Conservation (phyloP, 805 yeast genomes). For the Scheffersomyces ergatensis region DNA sequence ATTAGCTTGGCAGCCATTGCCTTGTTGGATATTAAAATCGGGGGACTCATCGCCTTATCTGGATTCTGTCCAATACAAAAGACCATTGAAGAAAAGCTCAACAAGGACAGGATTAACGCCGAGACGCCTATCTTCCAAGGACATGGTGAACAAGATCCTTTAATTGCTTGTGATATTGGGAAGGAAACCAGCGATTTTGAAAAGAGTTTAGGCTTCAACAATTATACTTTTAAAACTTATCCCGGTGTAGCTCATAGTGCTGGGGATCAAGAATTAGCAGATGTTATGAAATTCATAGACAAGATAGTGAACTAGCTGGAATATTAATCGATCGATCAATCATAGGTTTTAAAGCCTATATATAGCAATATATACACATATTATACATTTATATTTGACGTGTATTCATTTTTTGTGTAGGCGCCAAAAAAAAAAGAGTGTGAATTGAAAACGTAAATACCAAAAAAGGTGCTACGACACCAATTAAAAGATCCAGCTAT, state of each 20-base stretch:
- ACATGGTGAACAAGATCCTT: slow-evolving; percentile 79
- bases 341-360: too few relatives aligned
- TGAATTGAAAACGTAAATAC: background rate
- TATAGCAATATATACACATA: too few relatives aligned
- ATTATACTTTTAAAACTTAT: slow-evolving; percentile 50
- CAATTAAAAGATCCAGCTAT: background rate
- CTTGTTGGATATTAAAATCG: slow-evolving; percentile 58
- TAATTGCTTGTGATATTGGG: slow-evolving; percentile 47
- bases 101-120: slow-evolving; percentile 40
- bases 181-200: slow-evolving; percentile 43
- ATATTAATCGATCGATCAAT: too few relatives aligned
- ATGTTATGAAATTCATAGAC: slow-evolving; percentile 39
- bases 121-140: slow-evolving; percentile 82
- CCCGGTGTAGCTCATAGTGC: slow-evolving; percentile 68
- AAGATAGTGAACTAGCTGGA: slow-evolving; percentile 10
- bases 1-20: slow-evolving; percentile 62
- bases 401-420: too few relatives aligned
- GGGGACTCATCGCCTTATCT: slow-evolving; percentile 74
- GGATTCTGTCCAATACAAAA: slow-evolving; percentile 57
- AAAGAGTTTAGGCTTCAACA: slow-evolving; percentile 42
- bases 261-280: slow-evolving; percentile 61
- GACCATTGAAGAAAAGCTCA: slow-evolving; percentile 3
- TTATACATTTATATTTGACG: too few relatives aligned
- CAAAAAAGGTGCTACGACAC: background rate
- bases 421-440: too few relatives aligned